Base-by-base conservation (phyloP, 2,329 filamentous ascomycete species). In the Fusarium tjaetaba region DNA sequence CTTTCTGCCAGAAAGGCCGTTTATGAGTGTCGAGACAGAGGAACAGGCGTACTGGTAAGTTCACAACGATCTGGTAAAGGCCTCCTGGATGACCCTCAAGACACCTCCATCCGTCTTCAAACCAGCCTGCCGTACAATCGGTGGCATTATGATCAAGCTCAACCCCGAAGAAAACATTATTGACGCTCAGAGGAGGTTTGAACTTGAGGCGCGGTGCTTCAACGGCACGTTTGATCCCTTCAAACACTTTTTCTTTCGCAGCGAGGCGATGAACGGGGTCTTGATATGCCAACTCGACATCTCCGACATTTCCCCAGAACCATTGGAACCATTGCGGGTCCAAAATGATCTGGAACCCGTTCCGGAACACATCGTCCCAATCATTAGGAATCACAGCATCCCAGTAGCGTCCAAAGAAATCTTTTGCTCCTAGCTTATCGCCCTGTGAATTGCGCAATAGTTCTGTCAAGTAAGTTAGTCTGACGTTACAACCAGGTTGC, bases 311-410 rank as follows among this genome's bases (percentile, higher is more conserved):
- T 28, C 28, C 7, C 28, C 28, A 28, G 28, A 28, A 28, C 28
- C 28, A 28, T 30, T 43, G 42, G 15, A 43, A 18, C 2, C 4
- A 51, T 1, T 26, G 2, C 7, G 2, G 4, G 4, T 16, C 32
- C 11, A 52, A 16, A 22, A 52, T 2, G 5, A 52, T 52, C 11
- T 2, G 7, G 32, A 52, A 26, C 7, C 49, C 49, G 3, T 4
- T 3, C 8, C 10, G 0, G 16, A 52, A 36, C 10, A 9, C 4
- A 20, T 4, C 1, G 15, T 1, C 5, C 2, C 2, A 4, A 5
- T 6, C 10, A 20, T 24, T 4, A 11, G 49, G 20, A 16, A 53
- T 53, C 0, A 13, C 18, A 18, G 24, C 51, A n/a, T 55, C 51
- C 51, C 51, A 55, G 7, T 55, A 55, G 10, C 51, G 51, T 0